phyloP scores from a whole-genome alignment of 2,329 filamentous ascomycete species.

The Aspergillus arachidicola region DNA sequence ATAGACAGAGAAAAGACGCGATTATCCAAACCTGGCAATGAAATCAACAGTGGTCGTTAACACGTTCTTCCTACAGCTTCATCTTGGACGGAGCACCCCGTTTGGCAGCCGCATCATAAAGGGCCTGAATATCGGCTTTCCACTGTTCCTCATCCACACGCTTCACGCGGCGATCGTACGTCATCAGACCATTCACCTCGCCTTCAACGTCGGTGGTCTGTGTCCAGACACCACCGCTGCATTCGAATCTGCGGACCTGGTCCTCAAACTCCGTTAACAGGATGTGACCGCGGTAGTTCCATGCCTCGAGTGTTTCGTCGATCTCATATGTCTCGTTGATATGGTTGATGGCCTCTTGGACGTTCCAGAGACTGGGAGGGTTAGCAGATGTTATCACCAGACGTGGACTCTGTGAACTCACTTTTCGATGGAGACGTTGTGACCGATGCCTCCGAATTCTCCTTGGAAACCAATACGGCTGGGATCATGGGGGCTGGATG shows the following conservation, averaged over 20 bases:
- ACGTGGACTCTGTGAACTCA: slow-evolving; percentile 36
- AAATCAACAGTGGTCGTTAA: not conserved
- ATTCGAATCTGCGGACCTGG: slow-evolving; percentile 59
- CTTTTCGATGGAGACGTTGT: slow-evolving; percentile 65
- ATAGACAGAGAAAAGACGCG: not conserved
- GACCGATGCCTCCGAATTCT: slow-evolving; percentile 71
- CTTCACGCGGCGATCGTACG: slow-evolving; percentile 64
- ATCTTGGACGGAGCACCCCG: not conserved
- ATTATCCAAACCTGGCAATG: not conserved
- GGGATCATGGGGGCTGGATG: slow-evolving; percentile 59
- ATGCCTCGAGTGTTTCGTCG: slow-evolving; percentile 58
- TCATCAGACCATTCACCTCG: slow-evolving; percentile 72
- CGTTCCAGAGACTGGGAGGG: slow-evolving; percentile 64
- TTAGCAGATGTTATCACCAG: not conserved
- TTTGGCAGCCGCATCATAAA: slow-evolving; percentile 59
- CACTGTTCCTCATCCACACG: slow-evolving; percentile 61
- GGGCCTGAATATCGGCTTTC: slow-evolving; percentile 60
- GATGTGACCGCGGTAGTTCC: slow-evolving; percentile 67
- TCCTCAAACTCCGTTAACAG: slow-evolving; percentile 52
- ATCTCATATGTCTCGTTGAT: slow-evolving; percentile 72
- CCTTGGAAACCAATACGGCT: slow-evolving; percentile 68
- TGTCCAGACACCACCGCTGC: slow-evolving; percentile 71
- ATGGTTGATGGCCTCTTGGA: slow-evolving; percentile 57
- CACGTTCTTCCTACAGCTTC: not conserved
- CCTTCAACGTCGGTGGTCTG: slow-evolving; percentile 76